Evolutionary conservation across 129 eudicot genomes (phyloP).

Genomic region (Pseudognaphalium luteoalbum): DNA sequence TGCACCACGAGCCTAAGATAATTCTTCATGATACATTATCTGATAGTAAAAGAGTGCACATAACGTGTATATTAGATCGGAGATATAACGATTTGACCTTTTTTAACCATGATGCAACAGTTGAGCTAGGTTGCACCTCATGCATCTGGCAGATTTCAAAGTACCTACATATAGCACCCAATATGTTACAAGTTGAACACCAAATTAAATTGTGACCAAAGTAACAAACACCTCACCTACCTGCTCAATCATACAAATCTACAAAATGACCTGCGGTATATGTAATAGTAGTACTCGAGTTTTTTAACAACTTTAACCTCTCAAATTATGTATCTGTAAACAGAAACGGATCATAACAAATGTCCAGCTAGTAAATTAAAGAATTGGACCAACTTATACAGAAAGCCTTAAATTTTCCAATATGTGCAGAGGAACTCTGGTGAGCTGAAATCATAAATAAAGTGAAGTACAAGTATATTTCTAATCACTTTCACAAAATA

Average conservation of each 20-base stretch:
- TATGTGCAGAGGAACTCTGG: too few species aligned
- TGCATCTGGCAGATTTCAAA: conserved; percentile 48
- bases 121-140: conserved; percentile 49
- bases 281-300: neutral
- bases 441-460: too few species aligned
- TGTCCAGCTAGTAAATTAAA: too few species aligned
- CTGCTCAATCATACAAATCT: neutral
- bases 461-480: too few species aligned
- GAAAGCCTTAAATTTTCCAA: too few species aligned
- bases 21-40: neutral
- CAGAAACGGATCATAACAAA: neutral
- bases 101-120: conserved; percentile 42
- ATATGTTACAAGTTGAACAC: conserved; percentile 4
- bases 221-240: neutral
- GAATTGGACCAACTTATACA: too few species aligned
- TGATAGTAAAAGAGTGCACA: neutral
- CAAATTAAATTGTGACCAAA: neutral
- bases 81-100: conserved; percentile 39
- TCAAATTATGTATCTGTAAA: neutral
- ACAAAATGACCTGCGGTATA: neutral
- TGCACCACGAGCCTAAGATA: neutral
- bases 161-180: conserved; percentile 41
- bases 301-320: neutral
- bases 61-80: neutral
- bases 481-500: too few species aligned